Percentiles rank a stretch among this genome's conserved stretches.
These are phyloP conservation scores for Oryza meridionalis DNA, from an alignment of 176 grass and related monocot genomes.

Conservation along the genomic window DNA sequence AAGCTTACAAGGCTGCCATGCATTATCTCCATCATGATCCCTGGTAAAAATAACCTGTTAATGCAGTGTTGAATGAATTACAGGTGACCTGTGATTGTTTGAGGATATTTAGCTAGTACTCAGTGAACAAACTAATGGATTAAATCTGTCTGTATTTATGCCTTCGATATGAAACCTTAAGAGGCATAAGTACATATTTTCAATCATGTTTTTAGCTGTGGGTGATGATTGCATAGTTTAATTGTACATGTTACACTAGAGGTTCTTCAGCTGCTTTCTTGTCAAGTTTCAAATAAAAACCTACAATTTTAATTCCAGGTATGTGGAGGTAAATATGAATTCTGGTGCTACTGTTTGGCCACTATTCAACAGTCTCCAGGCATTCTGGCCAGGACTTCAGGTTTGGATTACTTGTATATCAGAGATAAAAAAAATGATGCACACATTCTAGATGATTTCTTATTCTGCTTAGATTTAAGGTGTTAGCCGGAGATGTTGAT, in stretches of 20 bases:
- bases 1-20: conserved; percentile 97
- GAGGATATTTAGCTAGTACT: conserved; percentile 17
- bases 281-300: not conserved
- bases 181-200: not conserved
- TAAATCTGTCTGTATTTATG: conserved; percentile 1
- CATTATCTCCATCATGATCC: conserved; percentile 90
- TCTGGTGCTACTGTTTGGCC: conserved; percentile 97
- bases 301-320: conserved; percentile 59
- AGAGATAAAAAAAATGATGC: conserved; percentile 2
- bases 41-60: conserved; percentile 58
- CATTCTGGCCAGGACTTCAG: conserved; percentile 99
- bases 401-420: conserved; percentile 58
- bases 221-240: conserved; percentile 11
- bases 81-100: not conserved
- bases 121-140: conserved; percentile 7
- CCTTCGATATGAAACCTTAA: conserved; percentile 9
- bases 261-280: not conserved
- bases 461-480: conserved; percentile 87
- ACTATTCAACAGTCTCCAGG: conserved; percentile 95
- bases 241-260: not conserved
- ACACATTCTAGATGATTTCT: conserved; percentile 62
- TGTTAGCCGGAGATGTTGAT: conserved; percentile 98
- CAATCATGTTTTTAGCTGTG: conserved; percentile 13
- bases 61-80: conserved; percentile 4
- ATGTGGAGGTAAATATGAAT: conserved; percentile 98